Evolutionary conservation across 768 basidiomycete genomes (phyloP), one percentile per base, ranked within the genome.

Genomic region (Rhizopogon vinicolor): DNA sequence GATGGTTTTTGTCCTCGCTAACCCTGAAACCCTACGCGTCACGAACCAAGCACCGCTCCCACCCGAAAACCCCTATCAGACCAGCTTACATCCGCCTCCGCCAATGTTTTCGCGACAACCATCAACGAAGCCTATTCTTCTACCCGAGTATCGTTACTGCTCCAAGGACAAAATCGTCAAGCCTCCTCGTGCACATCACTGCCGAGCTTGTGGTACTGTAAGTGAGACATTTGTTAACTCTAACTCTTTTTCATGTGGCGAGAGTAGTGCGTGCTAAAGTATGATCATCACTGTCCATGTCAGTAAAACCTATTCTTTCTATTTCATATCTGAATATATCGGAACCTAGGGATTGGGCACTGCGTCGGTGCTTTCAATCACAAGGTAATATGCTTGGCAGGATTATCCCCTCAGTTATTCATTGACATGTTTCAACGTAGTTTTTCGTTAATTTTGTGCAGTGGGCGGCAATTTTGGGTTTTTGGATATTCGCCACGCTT

Each of bases 331-430:
- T 9, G 54, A 52, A 22, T 33, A 22, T 12, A 9, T 46, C 43
- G 41, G 6, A 57, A 52, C 41, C 55, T 29, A 84, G 90, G 93
- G 94, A 86, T 98, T 51, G 94, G 94, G 10, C 91, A 93, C 64
- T 98, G 94, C 60, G 91, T 97, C 18, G 94, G 94, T 10, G 94
- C 93, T 50, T 81, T 83, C 40, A 98, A 98, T 65, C 89, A 95
- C 61, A 93, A 93, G 72, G 91, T 88, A 55, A 19, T 35, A 19
- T 35, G 22, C 35, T 16, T 37, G 22, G 6, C 19, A 22, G 14
- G 76, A 53, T 9, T 45, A 37, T 28, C 44, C 44, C 19, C 1
- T 41, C 2, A 40, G 39, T 29, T 39, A 37, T 37, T 48, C 22
- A 29, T 41, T 19, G 22, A 54, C 40, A 50, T 45, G 25, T 40